phyloP scores from a whole-genome alignment of 768 basidiomycete genomes.

The Pleurotus tuber-regium region DNA sequence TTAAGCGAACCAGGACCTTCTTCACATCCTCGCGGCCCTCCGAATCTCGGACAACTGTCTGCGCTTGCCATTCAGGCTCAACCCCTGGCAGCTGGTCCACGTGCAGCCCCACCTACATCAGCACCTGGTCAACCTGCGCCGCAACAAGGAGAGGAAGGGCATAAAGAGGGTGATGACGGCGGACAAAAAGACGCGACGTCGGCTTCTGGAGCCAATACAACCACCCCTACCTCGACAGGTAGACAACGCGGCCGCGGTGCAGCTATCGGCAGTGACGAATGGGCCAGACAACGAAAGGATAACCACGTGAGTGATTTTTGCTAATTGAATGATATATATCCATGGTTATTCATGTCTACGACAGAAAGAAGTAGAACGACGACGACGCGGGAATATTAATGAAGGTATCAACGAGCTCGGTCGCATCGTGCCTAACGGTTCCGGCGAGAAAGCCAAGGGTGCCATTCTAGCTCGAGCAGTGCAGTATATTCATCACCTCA shows the following conservation, averaged over 20 bases:
- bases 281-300: conserved; percentile 78
- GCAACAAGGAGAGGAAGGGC: conserved; percentile 8
- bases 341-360: not conserved
- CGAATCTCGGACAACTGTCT: conserved; percentile 58
- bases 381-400: conserved; percentile 93
- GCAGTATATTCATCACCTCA: conserved; percentile 88
- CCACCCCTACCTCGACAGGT: conserved; percentile 33
- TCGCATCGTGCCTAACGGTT: conserved; percentile 82
- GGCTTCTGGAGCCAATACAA: conserved; percentile 21
- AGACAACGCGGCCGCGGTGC: conserved; percentile 53
- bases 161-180: conserved; percentile 21
- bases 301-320: conserved; percentile 76
- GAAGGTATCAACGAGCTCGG: conserved; percentile 93
- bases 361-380: conserved; percentile 98
- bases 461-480: conserved; percentile 86
- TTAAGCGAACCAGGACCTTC: conserved; percentile 72
- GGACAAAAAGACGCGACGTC: conserved; percentile 22
- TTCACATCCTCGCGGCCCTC: conserved; percentile 67
- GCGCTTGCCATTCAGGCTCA: conserved; percentile 42
- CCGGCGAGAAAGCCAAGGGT: conserved; percentile 87
- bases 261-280: conserved; percentile 73
- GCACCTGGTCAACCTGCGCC: not conserved
- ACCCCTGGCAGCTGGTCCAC: conserved; percentile 16
- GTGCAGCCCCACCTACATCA: conserved; percentile 13
- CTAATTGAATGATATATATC: no score